A percentile compares a stretch with the other conserved stretches of the same genome.
Conservation (phyloP, 1,139 yeast genomes). For the Tardiomyces depauwii region DNA sequence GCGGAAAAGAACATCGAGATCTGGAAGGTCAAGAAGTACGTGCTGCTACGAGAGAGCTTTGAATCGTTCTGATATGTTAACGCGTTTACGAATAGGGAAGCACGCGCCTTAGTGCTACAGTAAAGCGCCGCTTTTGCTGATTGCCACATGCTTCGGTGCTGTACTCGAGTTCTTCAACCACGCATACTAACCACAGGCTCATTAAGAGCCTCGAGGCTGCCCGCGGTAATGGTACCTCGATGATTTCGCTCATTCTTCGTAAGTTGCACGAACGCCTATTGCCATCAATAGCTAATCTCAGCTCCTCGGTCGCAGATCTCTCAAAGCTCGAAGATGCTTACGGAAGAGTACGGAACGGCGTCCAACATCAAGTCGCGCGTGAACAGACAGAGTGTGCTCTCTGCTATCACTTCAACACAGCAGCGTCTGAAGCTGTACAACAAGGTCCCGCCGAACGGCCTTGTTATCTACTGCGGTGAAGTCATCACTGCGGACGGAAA, state of each 20-base stretch:
- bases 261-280: background rate
- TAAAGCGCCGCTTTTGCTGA: too few species aligned
- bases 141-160: too few species aligned
- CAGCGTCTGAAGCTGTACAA: constrained; percentile 87
- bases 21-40: constrained; percentile 86
- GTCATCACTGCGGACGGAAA: constrained; percentile 95
- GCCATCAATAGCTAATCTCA: constrained; percentile 17
- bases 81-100: too few species aligned
- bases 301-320: constrained; percentile 91
- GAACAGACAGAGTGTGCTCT: constrained; percentile 83
- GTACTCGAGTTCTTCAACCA: too few species aligned
- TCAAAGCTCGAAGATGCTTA: constrained; percentile 77
- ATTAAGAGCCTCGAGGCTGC: constrained; percentile 72
- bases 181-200: constrained; percentile 6
- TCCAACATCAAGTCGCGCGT: constrained; percentile 96
- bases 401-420: constrained; percentile 96
- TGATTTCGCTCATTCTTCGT: constrained; percentile 82
- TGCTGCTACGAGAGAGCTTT: too few species aligned
- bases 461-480: constrained; percentile 97
- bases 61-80: too few species aligned
- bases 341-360: constrained; percentile 98
- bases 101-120: too few species aligned
- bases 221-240: constrained; percentile 97
- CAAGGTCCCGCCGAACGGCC: constrained; percentile 84
- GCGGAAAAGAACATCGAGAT: constrained; percentile 97